Base-by-base conservation (phyloP, 2,329 filamentous ascomycete genomes). In the Keithomyces neogunnii region DNA sequence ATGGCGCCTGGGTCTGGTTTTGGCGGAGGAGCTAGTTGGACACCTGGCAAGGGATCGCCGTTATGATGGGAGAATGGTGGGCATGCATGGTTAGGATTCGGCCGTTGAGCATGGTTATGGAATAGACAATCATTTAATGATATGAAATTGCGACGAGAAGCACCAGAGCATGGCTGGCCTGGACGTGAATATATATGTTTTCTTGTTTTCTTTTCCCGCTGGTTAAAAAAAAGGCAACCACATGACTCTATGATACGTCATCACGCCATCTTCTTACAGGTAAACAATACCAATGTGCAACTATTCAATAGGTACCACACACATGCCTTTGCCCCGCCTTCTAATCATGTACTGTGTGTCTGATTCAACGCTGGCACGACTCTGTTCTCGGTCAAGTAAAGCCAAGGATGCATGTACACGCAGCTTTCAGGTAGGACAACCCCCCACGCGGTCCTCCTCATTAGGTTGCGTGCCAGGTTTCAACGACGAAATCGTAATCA, bases 21-120 rank as follows among this genome's bases (percentile, higher is more conserved):
- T 56, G 69, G 69, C 19, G 63, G 63, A 1, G 67, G 65, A 4
- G 56, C 63, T 39, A 69, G 61, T 30, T 75, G 72, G 72, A 76
- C 73, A 35, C 73, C 73, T 35, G 73, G 73, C 19, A 76, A 71
- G 55, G 71, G 68, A 47, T 69, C 69, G 29, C 69, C 69, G 30
- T 50, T 70, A 35, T 63, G 61, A 56, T 61, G 55, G 49, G 31
- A 44, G 3, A 19, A 19, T 19, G 19, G 19, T 19, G 19, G 19
- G 19, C 19, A 19, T 19, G 19, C 19, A 19, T 19, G 1, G 19
- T 19, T 19, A 19, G 19, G 19, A 19, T 19, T 19, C 19, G 19
- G 19, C 19, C 19, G 19, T 19, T 19, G 19, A 19, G 19, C 19
- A 19, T 19, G 19, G 19, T 19, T 19, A 19, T 1, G 19, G 19